phyloP scores from a whole-genome alignment of 78 protist genomes.

The Cavenderia fasciculata region DNA sequence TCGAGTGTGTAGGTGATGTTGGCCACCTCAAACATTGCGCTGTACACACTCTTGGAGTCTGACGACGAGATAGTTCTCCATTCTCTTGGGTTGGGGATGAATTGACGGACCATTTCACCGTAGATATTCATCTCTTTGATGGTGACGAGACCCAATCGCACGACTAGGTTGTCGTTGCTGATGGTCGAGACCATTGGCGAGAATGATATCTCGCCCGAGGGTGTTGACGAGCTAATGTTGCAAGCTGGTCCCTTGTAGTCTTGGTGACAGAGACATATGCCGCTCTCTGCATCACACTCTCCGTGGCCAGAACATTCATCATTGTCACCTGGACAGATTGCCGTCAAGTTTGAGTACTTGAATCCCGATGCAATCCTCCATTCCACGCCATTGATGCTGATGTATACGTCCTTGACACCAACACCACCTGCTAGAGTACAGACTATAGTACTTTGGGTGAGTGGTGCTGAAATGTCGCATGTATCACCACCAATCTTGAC shows the following conservation, averaged over 20 bases:
- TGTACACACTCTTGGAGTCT: background rate
- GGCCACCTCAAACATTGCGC: background rate
- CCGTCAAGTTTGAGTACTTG: no score
- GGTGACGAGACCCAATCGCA: background rate
- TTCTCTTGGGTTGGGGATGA: background rate
- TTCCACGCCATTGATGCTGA: no score
- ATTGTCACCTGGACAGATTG: no score
- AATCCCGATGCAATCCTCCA: no score
- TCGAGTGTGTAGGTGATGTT: background rate
- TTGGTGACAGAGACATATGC: background rate
- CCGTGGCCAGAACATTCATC: background rate
- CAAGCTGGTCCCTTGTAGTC: background rate
- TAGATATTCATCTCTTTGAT: background rate
- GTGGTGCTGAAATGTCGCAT: no score
- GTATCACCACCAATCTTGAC: no score
- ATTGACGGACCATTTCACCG: background rate
- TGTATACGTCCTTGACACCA: no score
- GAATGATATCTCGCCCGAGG: background rate
- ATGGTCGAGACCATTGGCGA: no score
- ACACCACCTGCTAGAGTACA: no score
- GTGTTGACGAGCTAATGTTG: background rate
- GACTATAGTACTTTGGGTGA: no score
- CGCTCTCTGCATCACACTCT: background rate
- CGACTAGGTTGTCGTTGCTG: background rate
- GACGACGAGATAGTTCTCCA: background rate